Percentiles rank a stretch among this genome's conserved stretches.
Evolutionary conservation across 352 stramenopile species (phyloP).

Genomic region (Pythium monospermum): DNA sequence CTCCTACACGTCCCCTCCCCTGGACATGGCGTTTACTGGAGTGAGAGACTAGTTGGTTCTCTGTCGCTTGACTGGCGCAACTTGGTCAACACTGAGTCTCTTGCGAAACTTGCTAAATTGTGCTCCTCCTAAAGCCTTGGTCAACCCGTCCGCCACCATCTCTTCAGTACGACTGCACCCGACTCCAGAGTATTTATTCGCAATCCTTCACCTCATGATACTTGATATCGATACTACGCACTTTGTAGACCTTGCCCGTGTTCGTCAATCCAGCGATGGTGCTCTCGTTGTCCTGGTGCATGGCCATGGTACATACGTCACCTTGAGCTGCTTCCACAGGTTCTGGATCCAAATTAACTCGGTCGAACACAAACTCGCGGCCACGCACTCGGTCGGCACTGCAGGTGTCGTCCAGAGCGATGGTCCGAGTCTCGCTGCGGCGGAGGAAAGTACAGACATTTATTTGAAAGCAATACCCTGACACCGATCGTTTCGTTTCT

Average conservation of each 20-base stretch:
- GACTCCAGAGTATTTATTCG: neutral
- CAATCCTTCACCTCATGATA: slow-evolving; percentile 7
- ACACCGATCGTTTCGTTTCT: slow-evolving; percentile 4
- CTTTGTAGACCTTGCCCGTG: slow-evolving; percentile 6
- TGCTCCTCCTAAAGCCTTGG: neutral
- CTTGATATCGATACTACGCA: slow-evolving; percentile 9
- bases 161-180: slow-evolving; percentile 1
- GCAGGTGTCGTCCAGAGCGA: slow-evolving; percentile 7
- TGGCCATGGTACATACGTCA: neutral
- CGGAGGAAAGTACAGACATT: slow-evolving; percentile 3
- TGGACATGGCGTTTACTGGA: no score
- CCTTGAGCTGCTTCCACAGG: slow-evolving; percentile 2
- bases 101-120: slow-evolving; percentile 1
- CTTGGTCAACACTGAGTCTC: neutral
- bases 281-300: slow-evolving; percentile 11
- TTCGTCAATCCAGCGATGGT: slow-evolving; percentile 1
- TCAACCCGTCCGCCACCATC: slow-evolving; percentile 6
- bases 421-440: slow-evolving; percentile 3
- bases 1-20: no score
- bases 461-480: slow-evolving; percentile 1
- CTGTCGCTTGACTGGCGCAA: no score
- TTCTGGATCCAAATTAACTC: slow-evolving; percentile 6
- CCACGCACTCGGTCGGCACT: slow-evolving; percentile 12
- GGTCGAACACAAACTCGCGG: slow-evolving; percentile 5
- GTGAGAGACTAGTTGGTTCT: no score